These are phyloP conservation scores for Aureobasidium sp. DNA, from an alignment of 2,329 filamentous ascomycete species.

Conservation along the genomic window DNA sequence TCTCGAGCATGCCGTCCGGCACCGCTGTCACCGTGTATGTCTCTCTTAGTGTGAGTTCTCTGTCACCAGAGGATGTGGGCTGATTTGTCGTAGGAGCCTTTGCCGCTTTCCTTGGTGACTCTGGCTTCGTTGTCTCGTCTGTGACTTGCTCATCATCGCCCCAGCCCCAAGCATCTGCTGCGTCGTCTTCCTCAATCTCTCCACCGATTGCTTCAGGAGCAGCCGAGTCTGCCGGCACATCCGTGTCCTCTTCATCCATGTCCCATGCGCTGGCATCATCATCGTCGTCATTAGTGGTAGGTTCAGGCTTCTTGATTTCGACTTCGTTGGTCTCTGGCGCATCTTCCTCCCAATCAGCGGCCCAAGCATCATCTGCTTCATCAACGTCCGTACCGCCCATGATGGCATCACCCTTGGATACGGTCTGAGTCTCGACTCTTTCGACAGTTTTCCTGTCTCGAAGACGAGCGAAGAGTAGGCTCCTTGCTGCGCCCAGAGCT, in stretches of 20 bases:
- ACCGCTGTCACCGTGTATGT: constrained; percentile 84
- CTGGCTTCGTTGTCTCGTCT: constrained; percentile 9
- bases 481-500: constrained; percentile 67
- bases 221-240: constrained; percentile 16
- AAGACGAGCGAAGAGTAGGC: constrained; percentile 59
- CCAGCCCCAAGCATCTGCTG: constrained; percentile 75
- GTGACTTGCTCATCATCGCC: constrained; percentile 54
- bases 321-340: constrained; percentile 26
- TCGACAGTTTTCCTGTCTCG: constrained; percentile 66
- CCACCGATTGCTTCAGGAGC: background rate
- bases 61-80: constrained; percentile 23
- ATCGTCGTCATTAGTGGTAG: constrained; percentile 31
- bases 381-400: constrained; percentile 46
- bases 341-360: constrained; percentile 66
- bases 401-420: constrained; percentile 62
- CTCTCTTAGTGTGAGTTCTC: constrained; percentile 64
- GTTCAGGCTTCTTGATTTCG: background rate
- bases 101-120: constrained; percentile 17
- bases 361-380: constrained; percentile 57
- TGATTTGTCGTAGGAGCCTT: constrained; percentile 15
- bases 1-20: constrained; percentile 66
- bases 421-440: constrained; percentile 73
- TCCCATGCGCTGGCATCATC: constrained; percentile 46
- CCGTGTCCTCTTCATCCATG: constrained; percentile 36
- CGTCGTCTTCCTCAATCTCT: constrained; percentile 28